A percentile compares a stretch with the other conserved stretches of the same genome.
Evolutionary conservation across 2,329 filamentous ascomycete species (phyloP).

Genomic region (Aspergillus ochraceoroseus): DNA sequence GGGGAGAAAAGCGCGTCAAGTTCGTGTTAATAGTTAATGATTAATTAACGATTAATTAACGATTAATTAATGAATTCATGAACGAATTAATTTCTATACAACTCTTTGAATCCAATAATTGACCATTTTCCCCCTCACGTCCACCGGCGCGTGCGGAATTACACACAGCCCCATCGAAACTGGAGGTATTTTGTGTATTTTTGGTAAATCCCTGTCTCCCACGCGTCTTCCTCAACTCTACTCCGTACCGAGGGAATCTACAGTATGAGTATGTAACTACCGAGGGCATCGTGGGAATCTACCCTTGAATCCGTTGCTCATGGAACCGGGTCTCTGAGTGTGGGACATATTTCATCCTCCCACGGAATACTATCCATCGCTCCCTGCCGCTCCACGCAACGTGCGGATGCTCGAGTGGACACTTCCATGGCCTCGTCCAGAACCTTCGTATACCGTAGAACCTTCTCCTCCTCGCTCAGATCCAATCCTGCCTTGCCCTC

Average conservation of each 20-base stretch:
- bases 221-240: too few species aligned
- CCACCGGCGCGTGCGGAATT: neutral
- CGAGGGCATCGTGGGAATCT: too few species aligned
- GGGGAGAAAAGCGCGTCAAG: too few species aligned
- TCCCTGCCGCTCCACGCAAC: slow-evolving; percentile 43
- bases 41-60: too few species aligned
- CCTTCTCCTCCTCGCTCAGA: slow-evolving; percentile 33
- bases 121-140: slow-evolving; percentile 13
- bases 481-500: slow-evolving; percentile 51
- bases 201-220: too few species aligned
- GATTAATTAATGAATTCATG: neutral
- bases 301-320: too few species aligned
- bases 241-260: too few species aligned
- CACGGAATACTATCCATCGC: slow-evolving; percentile 49
- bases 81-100: neutral
- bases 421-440: slow-evolving; percentile 45
- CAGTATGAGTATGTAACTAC: too few species aligned
- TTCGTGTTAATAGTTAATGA: too few species aligned
- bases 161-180: neutral
- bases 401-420: slow-evolving; percentile 44
- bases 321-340: too few species aligned
- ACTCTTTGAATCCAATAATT: slow-evolving; percentile 12
- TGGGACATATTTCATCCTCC: slow-evolving; percentile 46
- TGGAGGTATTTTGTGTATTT: neutral
- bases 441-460: slow-evolving; percentile 39